These are phyloP conservation scores for Gloeophyllum trabeum DNA, from an alignment of 768 basidiomycete species.

Conservation along the genomic window DNA sequence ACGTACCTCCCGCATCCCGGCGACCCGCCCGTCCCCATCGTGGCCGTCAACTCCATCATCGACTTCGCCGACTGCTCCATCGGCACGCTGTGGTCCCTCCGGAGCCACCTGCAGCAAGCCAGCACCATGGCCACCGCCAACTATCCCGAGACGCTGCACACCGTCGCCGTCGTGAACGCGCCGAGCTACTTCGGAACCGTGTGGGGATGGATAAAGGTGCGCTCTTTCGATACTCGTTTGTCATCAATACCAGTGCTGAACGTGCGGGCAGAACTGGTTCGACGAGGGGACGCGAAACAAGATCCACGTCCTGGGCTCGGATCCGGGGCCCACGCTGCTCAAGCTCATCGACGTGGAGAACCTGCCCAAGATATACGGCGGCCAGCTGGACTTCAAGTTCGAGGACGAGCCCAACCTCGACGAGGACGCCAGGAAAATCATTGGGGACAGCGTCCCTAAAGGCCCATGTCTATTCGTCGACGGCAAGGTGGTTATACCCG, in stretches of 20 bases:
- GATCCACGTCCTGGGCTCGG: constrained; percentile 61
- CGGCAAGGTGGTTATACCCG: constrained; percentile 22
- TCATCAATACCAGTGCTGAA: constrained; percentile 2
- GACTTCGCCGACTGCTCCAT: constrained; percentile 59
- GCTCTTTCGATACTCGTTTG: constrained; percentile 6
- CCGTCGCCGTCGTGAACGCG: constrained; percentile 64
- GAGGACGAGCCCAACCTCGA: constrained; percentile 61
- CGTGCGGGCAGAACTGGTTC: constrained; percentile 48
- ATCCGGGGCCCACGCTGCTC: constrained; percentile 40
- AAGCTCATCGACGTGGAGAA: constrained; percentile 34
- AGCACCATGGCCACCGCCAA: constrained; percentile 65
- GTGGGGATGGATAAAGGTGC: constrained; percentile 77
- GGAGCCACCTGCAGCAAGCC: constrained; percentile 65
- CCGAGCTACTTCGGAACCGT: constrained; percentile 76
- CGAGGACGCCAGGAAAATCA: constrained; percentile 29
- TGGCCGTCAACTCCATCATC: constrained; percentile 55
- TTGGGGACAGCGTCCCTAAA: constrained; percentile 38
- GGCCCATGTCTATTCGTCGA: constrained; percentile 42
- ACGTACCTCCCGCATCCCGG: constrained; percentile 42
- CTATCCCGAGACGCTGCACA: constrained; percentile 69
- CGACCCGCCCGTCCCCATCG: constrained; percentile 40
- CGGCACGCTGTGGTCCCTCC: constrained; percentile 55
- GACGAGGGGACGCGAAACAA: constrained; percentile 71
- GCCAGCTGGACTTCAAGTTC: constrained; percentile 60
- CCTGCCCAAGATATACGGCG: constrained; percentile 66